These are phyloP conservation scores for Sclerospora graminicola DNA, from an alignment of 352 stramenopile species.

Conservation along the genomic window DNA sequence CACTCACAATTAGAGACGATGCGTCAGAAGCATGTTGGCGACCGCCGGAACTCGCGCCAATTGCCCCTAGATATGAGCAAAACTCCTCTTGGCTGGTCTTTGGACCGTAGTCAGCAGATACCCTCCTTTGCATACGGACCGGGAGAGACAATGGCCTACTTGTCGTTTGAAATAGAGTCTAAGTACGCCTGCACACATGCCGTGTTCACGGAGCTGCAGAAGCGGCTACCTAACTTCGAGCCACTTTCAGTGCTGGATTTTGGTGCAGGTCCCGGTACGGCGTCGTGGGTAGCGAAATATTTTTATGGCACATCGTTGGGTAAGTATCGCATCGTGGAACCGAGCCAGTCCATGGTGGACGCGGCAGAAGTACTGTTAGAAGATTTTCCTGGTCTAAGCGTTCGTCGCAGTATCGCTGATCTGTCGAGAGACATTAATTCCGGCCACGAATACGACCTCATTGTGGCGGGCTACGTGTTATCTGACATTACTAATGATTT, in stretches of 20 bases:
- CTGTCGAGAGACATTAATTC: constrained; percentile 60
- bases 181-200: constrained; percentile 60
- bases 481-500: constrained; percentile 79
- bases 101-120: constrained; percentile 57
- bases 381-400: constrained; percentile 60
- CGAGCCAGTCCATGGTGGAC: constrained; percentile 82
- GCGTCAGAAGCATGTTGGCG: constrained; percentile 40
- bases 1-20: constrained; percentile 71
- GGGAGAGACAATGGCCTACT: constrained; percentile 58
- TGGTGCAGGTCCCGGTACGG: constrained; percentile 59
- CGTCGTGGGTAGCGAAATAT: constrained; percentile 65
- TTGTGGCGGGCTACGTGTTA: constrained; percentile 65
- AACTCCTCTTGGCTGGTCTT: constrained; percentile 63
- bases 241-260: constrained; percentile 71
- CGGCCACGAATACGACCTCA: constrained; percentile 66
- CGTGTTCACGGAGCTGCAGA: constrained; percentile 55
- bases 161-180: constrained; percentile 65
- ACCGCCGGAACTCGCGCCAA: constrained; percentile 33
- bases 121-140: constrained; percentile 58
- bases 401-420: constrained; percentile 59
- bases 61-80: constrained; percentile 76
- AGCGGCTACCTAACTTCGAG: constrained; percentile 38
- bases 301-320: constrained; percentile 52
- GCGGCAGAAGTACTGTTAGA: constrained; percentile 59
- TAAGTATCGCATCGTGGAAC: constrained; percentile 68